These are phyloP conservation scores for Silene noctiflora DNA, from an alignment of 179 eudicot species.

Conservation along the genomic window DNA sequence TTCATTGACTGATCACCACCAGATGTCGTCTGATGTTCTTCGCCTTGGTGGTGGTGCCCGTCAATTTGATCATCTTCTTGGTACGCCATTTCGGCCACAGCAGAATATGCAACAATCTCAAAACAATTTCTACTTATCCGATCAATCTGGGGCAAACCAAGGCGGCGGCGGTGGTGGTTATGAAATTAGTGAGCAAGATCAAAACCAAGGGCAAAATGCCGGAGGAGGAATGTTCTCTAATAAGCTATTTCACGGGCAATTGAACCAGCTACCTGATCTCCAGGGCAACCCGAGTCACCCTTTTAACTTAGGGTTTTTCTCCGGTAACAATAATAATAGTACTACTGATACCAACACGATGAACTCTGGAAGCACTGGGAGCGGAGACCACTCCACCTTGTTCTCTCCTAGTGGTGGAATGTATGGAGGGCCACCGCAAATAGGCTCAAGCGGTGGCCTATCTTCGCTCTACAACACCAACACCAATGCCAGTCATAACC, in stretches of 20 bases:
- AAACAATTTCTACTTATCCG: conserved; percentile 28
- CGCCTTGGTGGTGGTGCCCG: conserved; percentile 36
- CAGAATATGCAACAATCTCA: conserved; percentile 15
- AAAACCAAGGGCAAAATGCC: conserved; percentile 15
- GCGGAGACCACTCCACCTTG: conserved; percentile 22
- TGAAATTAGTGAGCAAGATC: conserved; percentile 4
- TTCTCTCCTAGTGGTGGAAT: conserved; percentile 22
- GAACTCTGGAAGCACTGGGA: conserved; percentile 17
- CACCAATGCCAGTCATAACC: conserved; percentile 6
- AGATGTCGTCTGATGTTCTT: conserved; percentile 37
- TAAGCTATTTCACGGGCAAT: conserved; percentile 30
- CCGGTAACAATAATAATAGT: conserved; percentile 21
- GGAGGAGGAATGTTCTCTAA: conserved; percentile 37
- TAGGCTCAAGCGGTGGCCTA: conserved; percentile 24
- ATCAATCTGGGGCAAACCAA: conserved; percentile 23
- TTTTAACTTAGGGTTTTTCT: conserved; percentile 47
- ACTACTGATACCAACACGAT: conserved; percentile 16
- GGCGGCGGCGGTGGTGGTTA: conserved; percentile 18
- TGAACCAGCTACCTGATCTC: conserved; percentile 42
- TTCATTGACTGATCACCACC: conserved; percentile 31
- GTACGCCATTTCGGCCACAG: conserved; percentile 22
- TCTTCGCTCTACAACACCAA: conserved; percentile 23
- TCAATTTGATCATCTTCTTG: conserved; percentile 33
- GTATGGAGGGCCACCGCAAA: conserved; percentile 27
- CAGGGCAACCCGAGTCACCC: conserved; percentile 25